Percentiles rank a stretch among this genome's conserved stretches.
These are phyloP conservation scores for Lachnum nothofagi DNA, from an alignment of 2,329 filamentous ascomycete species.

Conservation along the genomic window DNA sequence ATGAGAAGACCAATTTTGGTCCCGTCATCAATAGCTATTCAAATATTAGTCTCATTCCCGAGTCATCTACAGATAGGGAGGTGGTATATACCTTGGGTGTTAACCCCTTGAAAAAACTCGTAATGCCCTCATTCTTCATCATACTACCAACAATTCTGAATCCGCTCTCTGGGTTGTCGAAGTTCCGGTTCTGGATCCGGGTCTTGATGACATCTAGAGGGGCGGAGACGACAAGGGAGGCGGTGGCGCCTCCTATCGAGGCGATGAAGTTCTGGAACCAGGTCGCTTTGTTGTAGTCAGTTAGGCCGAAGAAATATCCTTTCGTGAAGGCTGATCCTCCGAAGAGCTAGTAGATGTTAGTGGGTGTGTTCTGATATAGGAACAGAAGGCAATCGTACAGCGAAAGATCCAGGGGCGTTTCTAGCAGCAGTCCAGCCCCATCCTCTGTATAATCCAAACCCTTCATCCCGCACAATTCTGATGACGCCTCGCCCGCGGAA, in stretches of 20 bases:
- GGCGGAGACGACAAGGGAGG: slow-evolving; percentile 92
- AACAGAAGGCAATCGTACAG: slow-evolving; percentile 56
- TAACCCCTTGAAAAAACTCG: slow-evolving; percentile 94
- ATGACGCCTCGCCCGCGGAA: slow-evolving; percentile 91
- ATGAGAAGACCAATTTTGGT: slow-evolving; percentile 97
- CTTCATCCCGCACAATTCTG: slow-evolving; percentile 86
- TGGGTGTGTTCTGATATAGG: slow-evolving; percentile 19
- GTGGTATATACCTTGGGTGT: slow-evolving; percentile 67
- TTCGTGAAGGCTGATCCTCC: slow-evolving; percentile 96
- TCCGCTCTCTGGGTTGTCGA: slow-evolving; percentile 93
- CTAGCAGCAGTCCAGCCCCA: slow-evolving; percentile 97
- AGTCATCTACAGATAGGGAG: background rate
- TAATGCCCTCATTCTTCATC: slow-evolving; percentile 80
- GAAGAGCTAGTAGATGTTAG: slow-evolving; percentile 61
- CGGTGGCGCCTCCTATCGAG: slow-evolving; percentile 88
- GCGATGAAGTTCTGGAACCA: slow-evolving; percentile 98
- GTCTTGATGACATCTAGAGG: slow-evolving; percentile 98
- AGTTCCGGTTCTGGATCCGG: slow-evolving; percentile 96
- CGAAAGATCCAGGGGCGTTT: slow-evolving; percentile 95
- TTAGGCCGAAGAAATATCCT: slow-evolving; percentile 84
- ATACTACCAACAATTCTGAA: slow-evolving; percentile 90
- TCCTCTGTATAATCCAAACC: slow-evolving; percentile 90
- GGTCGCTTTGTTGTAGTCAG: slow-evolving; percentile 89
- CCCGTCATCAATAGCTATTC: slow-evolving; percentile 88
- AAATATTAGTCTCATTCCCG: slow-evolving; percentile 9